A percentile compares a stretch with the other conserved stretches of the same genome.
These are phyloP conservation scores for Alisma plantagoaquatica DNA, from an alignment of 106 monocot species.

Conservation along the genomic window DNA sequence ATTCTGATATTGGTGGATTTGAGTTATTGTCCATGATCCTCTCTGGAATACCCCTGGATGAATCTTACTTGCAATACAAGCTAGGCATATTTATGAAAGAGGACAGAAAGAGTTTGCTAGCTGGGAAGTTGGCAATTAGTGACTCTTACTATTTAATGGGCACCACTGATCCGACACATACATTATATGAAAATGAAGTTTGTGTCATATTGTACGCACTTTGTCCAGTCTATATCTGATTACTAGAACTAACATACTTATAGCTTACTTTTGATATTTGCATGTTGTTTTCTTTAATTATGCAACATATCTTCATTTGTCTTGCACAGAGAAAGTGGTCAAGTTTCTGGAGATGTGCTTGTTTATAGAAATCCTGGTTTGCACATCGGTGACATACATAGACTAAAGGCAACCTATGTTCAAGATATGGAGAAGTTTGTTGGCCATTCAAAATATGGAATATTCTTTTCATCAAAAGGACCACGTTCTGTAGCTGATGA, in stretches of 20 bases:
- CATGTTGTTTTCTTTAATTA: background rate
- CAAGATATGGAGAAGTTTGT: conserved; percentile 37
- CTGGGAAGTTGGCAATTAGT: conserved; percentile 33
- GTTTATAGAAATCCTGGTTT: conserved; percentile 70
- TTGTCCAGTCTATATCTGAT: background rate
- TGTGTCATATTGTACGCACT: conserved; percentile 65
- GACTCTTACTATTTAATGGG: conserved; percentile 83
- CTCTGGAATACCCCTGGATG: conserved; percentile 59
- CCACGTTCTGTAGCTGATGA: conserved; percentile 66
- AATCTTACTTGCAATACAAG: conserved; percentile 33
- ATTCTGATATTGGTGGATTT: conserved; percentile 49
- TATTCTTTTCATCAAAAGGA: conserved; percentile 57
- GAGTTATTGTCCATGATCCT: conserved; percentile 39
- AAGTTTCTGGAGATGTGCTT: conserved; percentile 67
- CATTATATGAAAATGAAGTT: conserved; percentile 51
- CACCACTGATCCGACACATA: conserved; percentile 57
- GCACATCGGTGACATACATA: conserved; percentile 76
- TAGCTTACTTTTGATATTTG: background rate
- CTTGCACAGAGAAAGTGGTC: conserved; percentile 48
- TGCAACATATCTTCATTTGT: background rate
- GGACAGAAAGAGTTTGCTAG: conserved; percentile 33
- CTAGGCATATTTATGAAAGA: conserved; percentile 27
- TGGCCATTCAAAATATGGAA: conserved; percentile 62
- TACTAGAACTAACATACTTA: background rate
- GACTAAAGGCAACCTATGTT: conserved; percentile 43